Base-by-base conservation (phyloP, 179 eudicot genomes). In the Beta macrorhiza region DNA sequence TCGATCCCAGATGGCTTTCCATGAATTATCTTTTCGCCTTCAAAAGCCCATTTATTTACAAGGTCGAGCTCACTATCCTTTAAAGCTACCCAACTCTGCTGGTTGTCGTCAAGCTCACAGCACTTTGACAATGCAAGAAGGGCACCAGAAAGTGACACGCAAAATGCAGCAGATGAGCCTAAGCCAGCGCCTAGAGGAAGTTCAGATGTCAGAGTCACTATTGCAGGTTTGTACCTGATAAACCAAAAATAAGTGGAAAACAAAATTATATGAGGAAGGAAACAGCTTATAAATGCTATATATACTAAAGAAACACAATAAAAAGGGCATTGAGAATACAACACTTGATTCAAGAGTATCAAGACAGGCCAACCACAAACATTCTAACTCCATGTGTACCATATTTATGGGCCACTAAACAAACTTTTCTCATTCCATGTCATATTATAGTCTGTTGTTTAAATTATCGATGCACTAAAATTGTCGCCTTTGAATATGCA, bases 1-100 rank as follows among this genome's bases (percentile, higher is more conserved):
- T 96, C 99, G 78, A 96, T 89, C 25, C 98, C 99, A 78, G 98
- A 96, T 65, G 99, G 97, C 90, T 83, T 94, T 86, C 99, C 99
- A 72, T 96, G 99, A 80, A 96, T 94, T 62, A 96, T 91, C 86
- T 90, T 96, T 89, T 92, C 99, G 58, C 98, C 99, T 86, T 94
- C 98, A 85, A 91, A 92, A 67, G 99, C 98, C 99, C 99, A 96
- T 84, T 87, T 90, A 78, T 94, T 94, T 78, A 90, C 91, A 84
- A 93, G 81, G 14, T 93, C 95, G 82, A 93, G 93, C 76, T 89
- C 92, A 5, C 81, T 87, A 58, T 94, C 94, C 47, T 81, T 93
- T 72, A 86, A 91, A 72, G 52, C 52, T 25, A 87, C 80, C 99
- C 98, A 96, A 72, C 90, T 93, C 76, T 87, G 83, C 42, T 83